Evolutionary conservation across 169 alveolate species (phyloP), one percentile per base, ranked within the genome.

Genomic region (Plasmodium reichenowi): DNA sequence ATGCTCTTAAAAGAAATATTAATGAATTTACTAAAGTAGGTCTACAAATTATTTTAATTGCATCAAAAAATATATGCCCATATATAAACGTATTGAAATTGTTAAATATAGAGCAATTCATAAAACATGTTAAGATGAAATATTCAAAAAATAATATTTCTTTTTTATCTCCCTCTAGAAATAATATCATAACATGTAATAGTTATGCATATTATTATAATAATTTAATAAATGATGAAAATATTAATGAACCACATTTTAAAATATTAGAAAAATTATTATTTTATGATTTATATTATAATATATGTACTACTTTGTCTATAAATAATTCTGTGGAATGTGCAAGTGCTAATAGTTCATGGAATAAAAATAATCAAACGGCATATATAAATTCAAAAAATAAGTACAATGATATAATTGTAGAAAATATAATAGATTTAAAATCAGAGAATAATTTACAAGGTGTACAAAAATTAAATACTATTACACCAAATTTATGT

Each of bases 401-500:
- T 64, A 38, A 64, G 15, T 9, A 66, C 8, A 32, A 56, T 17
- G 26, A n/a, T 29, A 22, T 66, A 48, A 60, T 71, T 47, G 50
- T 72, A 10, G 54, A 86, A 86, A 72, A 72, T 72, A 50, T 86
- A 59, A 71, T 86, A 71, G 92, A 86, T 32, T n/a, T 86, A 59
- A 86, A 86, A 72, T 72, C 92, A 15, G 92, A 71, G 50, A 72
- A 86, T 50, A 86, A 86, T 56, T 24, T 47, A 12, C 56, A 86
- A 62, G 85, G 88, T 29, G 54, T 86, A 24, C 66, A 86, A 60
- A 72, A 45, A 60, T 48, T 86, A 60, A 24, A 50, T 29, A 54
- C 9, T n/a, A 22, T 86, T 86, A 52, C 88, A 50, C 71, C 86
- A 1, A 17, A 45, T 47, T 43, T 86, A 7, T 48, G 76, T 13